A percentile compares a stretch with the other conserved stretches of the same genome.
Evolutionary conservation across 2,329 filamentous ascomycete species (phyloP).

Genomic region (Colletotrichum ledebouriae): DNA sequence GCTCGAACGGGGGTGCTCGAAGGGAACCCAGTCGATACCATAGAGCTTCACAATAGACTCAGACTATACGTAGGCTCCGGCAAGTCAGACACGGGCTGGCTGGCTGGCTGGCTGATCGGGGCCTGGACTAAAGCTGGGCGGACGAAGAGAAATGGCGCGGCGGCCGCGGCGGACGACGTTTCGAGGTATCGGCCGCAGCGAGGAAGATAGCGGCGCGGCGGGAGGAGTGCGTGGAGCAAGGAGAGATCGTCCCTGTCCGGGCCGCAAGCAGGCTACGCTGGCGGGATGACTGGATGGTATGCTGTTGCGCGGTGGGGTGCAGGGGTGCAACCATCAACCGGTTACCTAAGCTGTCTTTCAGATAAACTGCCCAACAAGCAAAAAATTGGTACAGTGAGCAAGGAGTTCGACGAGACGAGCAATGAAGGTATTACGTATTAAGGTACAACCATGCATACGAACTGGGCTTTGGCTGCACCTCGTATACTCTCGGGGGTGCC

Average conservation of each 20-base stretch:
- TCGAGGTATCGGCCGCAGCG: slow-evolving; percentile 33
- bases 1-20: slow-evolving; percentile 26
- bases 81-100: slow-evolving; percentile 30
- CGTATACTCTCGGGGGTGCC: slow-evolving; percentile 24
- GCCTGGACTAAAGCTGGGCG: slow-evolving; percentile 35
- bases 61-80: slow-evolving; percentile 22
- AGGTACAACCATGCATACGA: slow-evolving; percentile 39
- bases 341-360: slow-evolving; percentile 35
- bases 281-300: slow-evolving; percentile 35
- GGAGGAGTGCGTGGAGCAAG: slow-evolving; percentile 38
- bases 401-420: slow-evolving; percentile 18
- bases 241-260: slow-evolving; percentile 35
- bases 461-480: slow-evolving; percentile 13
- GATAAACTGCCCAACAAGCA: slow-evolving; percentile 32
- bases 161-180: slow-evolving; percentile 34
- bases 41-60: slow-evolving; percentile 37
- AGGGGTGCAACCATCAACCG: slow-evolving; percentile 39
- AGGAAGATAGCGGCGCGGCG: slow-evolving; percentile 34
- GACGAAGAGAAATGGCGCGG: slow-evolving; percentile 26
- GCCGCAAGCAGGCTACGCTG: slow-evolving; percentile 25
- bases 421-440: slow-evolving; percentile 33
- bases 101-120: slow-evolving; percentile 6
- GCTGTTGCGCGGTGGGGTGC: slow-evolving; percentile 36
- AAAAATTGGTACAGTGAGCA: slow-evolving; percentile 21
- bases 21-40: slow-evolving; percentile 28